Percentiles rank a stretch among this genome's conserved stretches.
These are phyloP conservation scores for Botrytis tulipae DNA, from an alignment of 2,329 filamentous ascomycete genomes.

Conservation along the genomic window DNA sequence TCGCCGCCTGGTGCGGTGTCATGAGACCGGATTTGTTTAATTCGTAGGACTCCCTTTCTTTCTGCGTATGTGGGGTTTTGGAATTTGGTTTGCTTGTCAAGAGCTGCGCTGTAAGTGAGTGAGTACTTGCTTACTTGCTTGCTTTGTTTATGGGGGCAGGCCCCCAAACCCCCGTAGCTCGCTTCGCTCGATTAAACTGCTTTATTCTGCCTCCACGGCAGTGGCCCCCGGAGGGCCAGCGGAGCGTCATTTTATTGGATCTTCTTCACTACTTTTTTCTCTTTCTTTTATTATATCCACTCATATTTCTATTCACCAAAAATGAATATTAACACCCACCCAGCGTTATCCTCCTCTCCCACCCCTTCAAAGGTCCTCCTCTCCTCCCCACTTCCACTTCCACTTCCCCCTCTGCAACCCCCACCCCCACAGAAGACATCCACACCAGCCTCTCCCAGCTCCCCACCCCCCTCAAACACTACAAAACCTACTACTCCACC, in stretches of 20 bases:
- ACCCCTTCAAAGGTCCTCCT: slow-evolving; percentile 55
- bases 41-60: slow-evolving; percentile 38
- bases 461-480: slow-evolving; percentile 61
- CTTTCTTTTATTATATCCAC: no score
- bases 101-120: background rate
- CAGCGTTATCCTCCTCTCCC: slow-evolving; percentile 59
- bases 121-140: background rate
- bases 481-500: slow-evolving; percentile 65
- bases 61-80: no score
- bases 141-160: background rate
- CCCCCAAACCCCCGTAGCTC: background rate
- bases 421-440: slow-evolving; percentile 34
- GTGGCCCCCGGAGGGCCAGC: background rate
- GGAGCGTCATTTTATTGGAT: background rate
- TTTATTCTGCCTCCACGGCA: background rate
- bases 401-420: slow-evolving; percentile 30
- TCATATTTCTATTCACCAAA: background rate
- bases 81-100: background rate
- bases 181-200: background rate
- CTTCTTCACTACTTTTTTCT: background rate
- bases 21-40: slow-evolving; percentile 64
- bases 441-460: slow-evolving; percentile 51
- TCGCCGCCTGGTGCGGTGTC: slow-evolving; percentile 57
- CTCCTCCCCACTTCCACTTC: slow-evolving; percentile 3
- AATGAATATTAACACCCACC: background rate